Evolutionary conservation across 73 alveolate genomes (phyloP), one percentile per base, ranked within the genome.

Genomic region (Strombidium stylifer): DNA sequence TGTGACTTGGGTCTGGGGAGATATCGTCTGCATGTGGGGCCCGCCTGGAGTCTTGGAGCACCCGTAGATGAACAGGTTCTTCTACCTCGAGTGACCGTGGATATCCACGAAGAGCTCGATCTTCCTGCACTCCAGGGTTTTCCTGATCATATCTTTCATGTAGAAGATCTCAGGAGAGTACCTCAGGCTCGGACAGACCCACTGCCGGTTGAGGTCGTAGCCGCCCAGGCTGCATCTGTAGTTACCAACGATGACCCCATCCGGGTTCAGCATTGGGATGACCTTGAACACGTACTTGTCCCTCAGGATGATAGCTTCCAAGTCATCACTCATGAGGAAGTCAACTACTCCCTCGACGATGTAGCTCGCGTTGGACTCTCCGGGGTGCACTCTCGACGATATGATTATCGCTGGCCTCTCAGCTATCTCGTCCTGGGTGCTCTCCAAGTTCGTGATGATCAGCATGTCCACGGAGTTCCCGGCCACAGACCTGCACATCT

Each of bases 191-290:
- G 98, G 98, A 37, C 81, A 73, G 26, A 77, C 67, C 98, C 98
- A 93, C 23, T 85, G 58, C 37, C 98, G 24, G 81, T 93, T 93
- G 56, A 93, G 49, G 53, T 93, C 98, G 36, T 78, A 81, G 24
- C 98, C 98, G 3, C 93, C 89, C 37, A 91, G 54, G 18, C 89
- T 72, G 10, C 97, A 83, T 52, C 98, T 59, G 18, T 86, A 87
- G 75, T 93, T 93, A 1, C 98, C 98, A 25, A 60, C 76, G 28
- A 85, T 67, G 0, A 93, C 98, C 26, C 98, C 98, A 65, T 93
- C 98, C 0, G 98, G 98, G 60, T 93, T 93, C 81, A 93, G 72
- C 93, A 89, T 86, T 0, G 98, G 98, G 0, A 93, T 82, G 25
- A 93, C 58, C 73, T 84, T 81, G 36, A 90, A 27, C 34, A 71